Percentiles rank a stretch among this genome's conserved stretches.
Conservation (phyloP, 306 rosid species). For the Potentilla sterilis region DNA sequence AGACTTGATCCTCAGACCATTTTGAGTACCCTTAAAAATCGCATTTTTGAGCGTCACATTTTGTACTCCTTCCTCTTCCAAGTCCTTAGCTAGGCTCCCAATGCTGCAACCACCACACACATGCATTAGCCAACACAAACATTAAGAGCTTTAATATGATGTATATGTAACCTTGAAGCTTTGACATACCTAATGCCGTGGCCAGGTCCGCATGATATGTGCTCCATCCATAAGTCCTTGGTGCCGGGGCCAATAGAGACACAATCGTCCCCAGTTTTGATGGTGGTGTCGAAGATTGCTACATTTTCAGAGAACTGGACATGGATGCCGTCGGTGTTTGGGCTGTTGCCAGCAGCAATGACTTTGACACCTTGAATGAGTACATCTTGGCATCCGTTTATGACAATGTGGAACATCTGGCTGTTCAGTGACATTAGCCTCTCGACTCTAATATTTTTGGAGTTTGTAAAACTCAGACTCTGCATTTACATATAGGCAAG, state of each 20-base stretch:
- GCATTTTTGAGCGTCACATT: conserved; percentile 18
- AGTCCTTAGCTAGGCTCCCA: conserved; percentile 24
- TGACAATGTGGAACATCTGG: conserved; percentile 30
- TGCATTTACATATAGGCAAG: background rate
- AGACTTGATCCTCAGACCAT: conserved; percentile 30
- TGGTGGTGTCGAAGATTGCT: conserved; percentile 14
- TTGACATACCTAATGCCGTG: conserved; percentile 26
- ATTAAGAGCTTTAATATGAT: background rate
- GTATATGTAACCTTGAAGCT: background rate
- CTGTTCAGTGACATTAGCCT: conserved; percentile 15
- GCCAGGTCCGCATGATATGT: conserved; percentile 27
- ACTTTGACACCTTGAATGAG: conserved; percentile 7
- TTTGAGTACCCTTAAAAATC: conserved; percentile 5
- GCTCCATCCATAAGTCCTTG: conserved; percentile 27
- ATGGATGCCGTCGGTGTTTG: conserved; percentile 33
- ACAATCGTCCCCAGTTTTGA: conserved; percentile 30
- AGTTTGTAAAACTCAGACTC: conserved; percentile 22
- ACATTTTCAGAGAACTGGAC: conserved; percentile 22
- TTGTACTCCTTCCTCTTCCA: conserved; percentile 33
- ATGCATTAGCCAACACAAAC: background rate
- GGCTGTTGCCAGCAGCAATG: conserved; percentile 7
- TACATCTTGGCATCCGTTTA: conserved; percentile 25
- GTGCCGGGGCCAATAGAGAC: conserved; percentile 34
- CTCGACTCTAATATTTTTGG: conserved; percentile 17
- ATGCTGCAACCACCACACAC: background rate